Evolutionary conservation across 75 land plant species (phyloP), one percentile per base, ranked within the genome.

Genomic region (Cunninghamia lanceolata): DNA sequence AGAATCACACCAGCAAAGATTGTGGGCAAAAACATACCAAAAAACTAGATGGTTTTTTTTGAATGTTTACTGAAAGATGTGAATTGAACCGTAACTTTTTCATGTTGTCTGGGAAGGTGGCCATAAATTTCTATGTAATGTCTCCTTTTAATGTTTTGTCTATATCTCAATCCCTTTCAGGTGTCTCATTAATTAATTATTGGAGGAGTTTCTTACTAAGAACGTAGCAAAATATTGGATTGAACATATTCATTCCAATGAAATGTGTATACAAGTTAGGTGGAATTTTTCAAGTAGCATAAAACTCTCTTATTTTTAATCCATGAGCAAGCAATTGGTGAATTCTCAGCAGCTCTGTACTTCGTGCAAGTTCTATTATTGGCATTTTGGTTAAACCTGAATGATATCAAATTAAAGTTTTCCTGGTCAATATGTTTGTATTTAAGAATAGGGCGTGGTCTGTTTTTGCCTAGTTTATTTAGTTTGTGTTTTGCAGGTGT

Each of bases 1-100:
- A 91, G 99, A 36, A 95, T 98, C 45, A 86, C 99, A 19, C 99
- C 99, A 0, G 99, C 99, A 32, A 98, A 98, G 88, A 95, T 98
- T 85, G 99, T 98, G 52, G 99, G 99, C 7, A 91, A 91, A 43
- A 98, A 98, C 87, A 96, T 98, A 39, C 99, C 99, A 13, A 96
- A 95, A 79, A 93, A 46, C 74, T 95, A 91, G 84, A 14, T 28
- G 38, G 28, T 25, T 40, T 71, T n/a, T 73, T 73, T 0, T 73
- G 75, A 63, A 28, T 63, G 9, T 63, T 34, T 34, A 73, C 75
- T 2, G 0, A 73, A 73, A 3, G 38, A 2, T 73, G 75, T 32
- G 34, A 32, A 32, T 71, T 11, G 75, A 73, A 34, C 75, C 16
- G 13, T 10, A 11, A 73, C 75, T 73, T 34, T 73, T 73, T 73